Conservation (phyloP, 2,329 filamentous ascomycete genomes). For the Atkinsonella hypoxylon region DNA sequence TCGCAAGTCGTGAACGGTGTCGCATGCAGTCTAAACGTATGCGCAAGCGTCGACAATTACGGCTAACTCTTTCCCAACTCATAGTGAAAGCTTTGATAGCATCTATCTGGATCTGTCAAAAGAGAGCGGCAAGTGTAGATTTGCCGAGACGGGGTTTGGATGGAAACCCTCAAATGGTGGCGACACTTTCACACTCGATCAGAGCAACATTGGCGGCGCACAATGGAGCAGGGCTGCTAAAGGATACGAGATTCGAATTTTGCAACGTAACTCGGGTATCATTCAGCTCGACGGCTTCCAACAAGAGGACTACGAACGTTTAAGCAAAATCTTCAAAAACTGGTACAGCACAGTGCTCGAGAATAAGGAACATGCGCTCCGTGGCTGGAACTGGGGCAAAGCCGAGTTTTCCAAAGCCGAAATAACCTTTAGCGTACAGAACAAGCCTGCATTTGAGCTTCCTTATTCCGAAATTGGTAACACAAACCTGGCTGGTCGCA, state of each 20-base stretch:
- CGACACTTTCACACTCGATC: constrained; percentile 88
- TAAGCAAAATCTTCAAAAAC: constrained; percentile 89
- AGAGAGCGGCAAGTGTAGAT: constrained; percentile 82
- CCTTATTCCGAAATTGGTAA: constrained; percentile 97
- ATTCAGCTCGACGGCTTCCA: constrained; percentile 93
- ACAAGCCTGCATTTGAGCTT: constrained; percentile 90
- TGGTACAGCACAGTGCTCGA: constrained; percentile 95
- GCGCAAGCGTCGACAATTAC: not conserved
- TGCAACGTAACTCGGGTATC: constrained; percentile 71
- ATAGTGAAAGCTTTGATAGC: constrained; percentile 85
- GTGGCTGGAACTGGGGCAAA: constrained; percentile 99
- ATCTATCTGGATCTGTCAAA: constrained; percentile 95
- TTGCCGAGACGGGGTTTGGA: constrained; percentile 86
- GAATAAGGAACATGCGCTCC: constrained; percentile 82
- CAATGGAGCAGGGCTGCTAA: constrained; percentile 93
- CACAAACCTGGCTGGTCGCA: constrained; percentile 93
- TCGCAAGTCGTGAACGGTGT: no score
- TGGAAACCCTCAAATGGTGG: constrained; percentile 86
- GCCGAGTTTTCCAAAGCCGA: constrained; percentile 93
- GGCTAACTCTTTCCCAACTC: not conserved
- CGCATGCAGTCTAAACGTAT: not conserved
- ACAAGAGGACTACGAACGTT: constrained; percentile 85
- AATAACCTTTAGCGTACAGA: constrained; percentile 92
- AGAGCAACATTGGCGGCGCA: constrained; percentile 69
- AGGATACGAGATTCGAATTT: constrained; percentile 87